Conservation (phyloP, 164 flowering plant genomes). For the Houttuynia cordata region DNA sequence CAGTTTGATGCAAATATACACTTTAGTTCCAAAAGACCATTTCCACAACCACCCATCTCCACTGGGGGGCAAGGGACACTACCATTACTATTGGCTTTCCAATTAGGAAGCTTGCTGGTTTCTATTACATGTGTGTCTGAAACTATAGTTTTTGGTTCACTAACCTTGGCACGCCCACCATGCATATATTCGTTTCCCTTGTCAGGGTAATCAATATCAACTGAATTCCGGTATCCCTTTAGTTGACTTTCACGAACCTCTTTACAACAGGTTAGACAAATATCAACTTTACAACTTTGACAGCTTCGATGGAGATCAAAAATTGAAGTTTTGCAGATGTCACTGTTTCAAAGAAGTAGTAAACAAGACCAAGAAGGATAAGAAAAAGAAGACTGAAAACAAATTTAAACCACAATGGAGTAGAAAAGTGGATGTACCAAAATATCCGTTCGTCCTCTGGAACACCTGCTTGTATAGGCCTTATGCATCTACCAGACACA, state of each 20-base stretch:
- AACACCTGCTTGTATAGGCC: neutral
- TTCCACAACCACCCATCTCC: constrained; percentile 11
- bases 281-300: constrained; percentile 8
- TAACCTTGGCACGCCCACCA: constrained; percentile 12
- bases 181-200: constrained; percentile 32
- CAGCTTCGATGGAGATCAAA: constrained; percentile 12
- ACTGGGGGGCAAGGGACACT: constrained; percentile 10
- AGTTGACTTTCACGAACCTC: constrained; percentile 9
- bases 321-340: constrained; percentile 12
- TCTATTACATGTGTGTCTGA: neutral
- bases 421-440: constrained; percentile 4
- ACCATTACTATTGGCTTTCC: constrained; percentile 5
- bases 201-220: constrained; percentile 13
- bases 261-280: constrained; percentile 10
- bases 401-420: neutral
- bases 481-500: neutral
- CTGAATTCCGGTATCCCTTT: constrained; percentile 18
- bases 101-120: constrained; percentile 3
- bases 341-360: constrained; percentile 4
- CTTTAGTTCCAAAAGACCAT: constrained; percentile 6
- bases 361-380: neutral
- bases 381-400: neutral
- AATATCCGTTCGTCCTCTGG: constrained; percentile 5
- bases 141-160: neutral
- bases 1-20: constrained; percentile 3